Evolutionary conservation across 495 filamentous ascomycete genomes (phyloP), one percentile per base, ranked within the genome.

Genomic region (Tuber aestivum): DNA sequence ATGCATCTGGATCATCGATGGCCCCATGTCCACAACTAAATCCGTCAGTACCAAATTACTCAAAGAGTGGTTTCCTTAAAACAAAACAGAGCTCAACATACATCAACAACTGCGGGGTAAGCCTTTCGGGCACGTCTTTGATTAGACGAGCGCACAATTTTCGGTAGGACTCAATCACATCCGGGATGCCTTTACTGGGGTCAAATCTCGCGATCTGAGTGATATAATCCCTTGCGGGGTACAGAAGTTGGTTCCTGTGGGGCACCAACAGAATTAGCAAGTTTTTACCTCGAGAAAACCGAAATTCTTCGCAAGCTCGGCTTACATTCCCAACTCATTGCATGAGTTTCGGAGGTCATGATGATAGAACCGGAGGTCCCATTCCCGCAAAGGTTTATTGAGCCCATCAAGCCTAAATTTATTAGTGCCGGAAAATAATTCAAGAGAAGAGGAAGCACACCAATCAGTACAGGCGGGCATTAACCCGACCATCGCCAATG

Each of bases 381-480:
- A 94, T 21, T 89, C 87, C 74, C 87, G 88, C 81, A 97, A 87
- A 45, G 86, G 79, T 83, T 97, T 97, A 85, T 96, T 97, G 76
- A 96, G 82, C 7, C 94, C 94, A 84, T 97, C 94, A 42, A 96
- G 86, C 93, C 89, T 90, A 77, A 38, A 38, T 76, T 48, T 74
- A 73, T 40, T 68, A 44, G 69, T 10, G 23, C 41, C 8, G 18
- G 50, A n/a, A 16, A 21, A 70, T 35, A 40, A 9, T 21, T 38
- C 50, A 2, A 71, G 75, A 14, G 8, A 32, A 9, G n/a, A 7
- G 40, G 18, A 44, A 50, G 79, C 85, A 79, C 78, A 89, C 89
- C 93, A 96, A 81, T 97, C 93, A 1, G 94, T 96, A 2, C 92
- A 91, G 21, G 94, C 93, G 14, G 92, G 93, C 85, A 95, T 87